These are phyloP conservation scores for Saccharomyces hybrid DNA, from an alignment of 1,139 yeast genomes.

Conservation along the genomic window DNA sequence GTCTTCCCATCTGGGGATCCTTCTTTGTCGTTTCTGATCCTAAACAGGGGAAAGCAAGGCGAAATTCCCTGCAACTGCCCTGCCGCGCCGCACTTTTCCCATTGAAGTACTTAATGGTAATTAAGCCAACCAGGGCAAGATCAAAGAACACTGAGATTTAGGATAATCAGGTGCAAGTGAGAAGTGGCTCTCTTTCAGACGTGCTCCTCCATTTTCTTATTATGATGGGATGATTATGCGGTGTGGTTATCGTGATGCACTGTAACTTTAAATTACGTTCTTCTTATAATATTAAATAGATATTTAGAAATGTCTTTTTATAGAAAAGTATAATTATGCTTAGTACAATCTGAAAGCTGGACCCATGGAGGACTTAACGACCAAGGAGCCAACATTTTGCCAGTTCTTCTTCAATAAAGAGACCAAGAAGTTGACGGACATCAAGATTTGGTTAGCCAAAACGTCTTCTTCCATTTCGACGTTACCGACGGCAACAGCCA, in stretches of 20 bases:
- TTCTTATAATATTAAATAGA: not conserved
- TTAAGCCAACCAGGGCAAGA: not conserved
- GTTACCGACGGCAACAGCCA: constrained; percentile 97
- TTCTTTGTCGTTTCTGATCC: not conserved
- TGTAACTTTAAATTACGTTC: not conserved
- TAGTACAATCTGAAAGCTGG: constrained; percentile 99
- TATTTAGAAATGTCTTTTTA: constrained; percentile 2
- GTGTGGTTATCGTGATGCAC: not conserved
- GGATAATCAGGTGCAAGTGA: too few species aligned
- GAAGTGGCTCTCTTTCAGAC: too few species aligned
- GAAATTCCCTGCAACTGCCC: not conserved
- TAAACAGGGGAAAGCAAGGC: not conserved
- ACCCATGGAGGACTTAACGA: constrained; percentile 99
- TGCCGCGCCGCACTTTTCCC: not conserved
- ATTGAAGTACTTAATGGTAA: not conserved
- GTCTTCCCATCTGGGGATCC: not conserved
- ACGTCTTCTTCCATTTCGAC: constrained; percentile 97
- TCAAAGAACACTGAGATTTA: not conserved
- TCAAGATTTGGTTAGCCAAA: constrained; percentile 95
- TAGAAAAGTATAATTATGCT: constrained; percentile 21
- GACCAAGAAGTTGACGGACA: constrained; percentile 98
- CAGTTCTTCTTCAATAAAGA: constrained; percentile 99
- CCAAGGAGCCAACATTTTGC: constrained; percentile 99
- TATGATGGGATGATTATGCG: not conserved
- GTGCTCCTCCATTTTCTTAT: too few species aligned